Evolutionary conservation across 192 early-diverging fungal species (phyloP), one percentile per base, ranked within the genome.

Genomic region (Chytriomyces sp.): DNA sequence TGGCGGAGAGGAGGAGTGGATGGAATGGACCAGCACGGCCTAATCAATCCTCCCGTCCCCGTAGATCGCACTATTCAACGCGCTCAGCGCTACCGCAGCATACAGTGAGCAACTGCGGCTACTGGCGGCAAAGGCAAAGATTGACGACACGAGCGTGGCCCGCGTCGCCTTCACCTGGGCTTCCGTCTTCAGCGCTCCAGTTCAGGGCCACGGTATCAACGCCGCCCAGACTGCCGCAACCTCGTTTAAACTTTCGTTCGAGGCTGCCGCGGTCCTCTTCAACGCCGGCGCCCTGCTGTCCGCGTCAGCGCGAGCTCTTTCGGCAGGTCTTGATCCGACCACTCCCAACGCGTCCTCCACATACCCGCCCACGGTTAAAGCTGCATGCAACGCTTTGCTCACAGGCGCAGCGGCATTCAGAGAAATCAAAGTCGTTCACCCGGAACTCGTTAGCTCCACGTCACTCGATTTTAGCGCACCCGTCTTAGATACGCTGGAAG

Each of bases 11-110:
- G n/a, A n/a, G n/a, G n/a, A n/a, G n/a, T n/a, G n/a, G n/a, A n/a
- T n/a, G n/a, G n/a, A n/a, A n/a, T n/a, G n/a, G n/a, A n/a, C n/a
- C n/a, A n/a, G n/a, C n/a, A n/a, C n/a, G n/a, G n/a, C n/a, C n/a
- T n/a, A n/a, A n/a, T n/a, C n/a, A n/a, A n/a, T n/a, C n/a, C n/a
- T n/a, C n/a, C n/a, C n/a, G n/a, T n/a, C n/a, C n/a, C n/a, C n/a
- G n/a, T n/a, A n/a, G n/a, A 49, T 49, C 44, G 3, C 44, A 49
- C 44, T 41, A 17, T 57, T 57, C 55, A 57, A 30, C 40, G 62
- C 10, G 39, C 14, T 34, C 19, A 12, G n/a, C n/a, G n/a, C n/a
- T 2, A 28, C 30, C 1, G 55, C 55, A 26, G 17, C 55, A 57
- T 26, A 57, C 55, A 28, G n/a, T 28, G 28, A 26, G 12, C 56